phyloP scores from a whole-genome alignment of 2,329 filamentous ascomycete genomes.

The Cladophialophora chaetospira region DNA sequence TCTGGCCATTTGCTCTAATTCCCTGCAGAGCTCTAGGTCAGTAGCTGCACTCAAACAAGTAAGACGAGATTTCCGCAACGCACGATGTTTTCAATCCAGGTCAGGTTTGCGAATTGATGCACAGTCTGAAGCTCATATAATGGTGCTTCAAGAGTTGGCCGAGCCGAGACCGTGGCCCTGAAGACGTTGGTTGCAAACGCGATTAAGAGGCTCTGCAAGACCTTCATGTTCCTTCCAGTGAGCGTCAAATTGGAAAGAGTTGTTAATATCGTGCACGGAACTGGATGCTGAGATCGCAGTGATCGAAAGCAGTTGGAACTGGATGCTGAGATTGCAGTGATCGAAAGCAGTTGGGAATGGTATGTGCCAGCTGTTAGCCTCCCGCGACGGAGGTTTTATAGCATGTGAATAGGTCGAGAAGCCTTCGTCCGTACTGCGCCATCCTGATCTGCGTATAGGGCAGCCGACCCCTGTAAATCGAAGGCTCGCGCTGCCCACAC shows the following conservation, averaged over 20 bases:
- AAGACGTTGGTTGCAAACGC: background rate
- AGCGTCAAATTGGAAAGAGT: background rate
- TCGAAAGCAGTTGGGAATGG: too few relatives aligned
- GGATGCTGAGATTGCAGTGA: too few relatives aligned
- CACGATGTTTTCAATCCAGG: constrained; percentile 2
- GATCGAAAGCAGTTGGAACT: background rate
- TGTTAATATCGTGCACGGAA: too few relatives aligned
- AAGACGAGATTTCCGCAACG: background rate
- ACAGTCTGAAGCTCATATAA: background rate
- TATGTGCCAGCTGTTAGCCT: too few relatives aligned
- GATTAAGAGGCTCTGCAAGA: background rate
- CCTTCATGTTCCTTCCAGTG: background rate
- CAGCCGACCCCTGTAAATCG: too few relatives aligned
- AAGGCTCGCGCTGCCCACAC: too few relatives aligned
- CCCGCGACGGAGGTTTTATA: too few relatives aligned
- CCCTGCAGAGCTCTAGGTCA: background rate
- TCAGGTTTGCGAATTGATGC: background rate
- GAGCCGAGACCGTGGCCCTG: background rate
- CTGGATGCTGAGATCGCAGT: background rate
- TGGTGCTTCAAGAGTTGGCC: background rate
- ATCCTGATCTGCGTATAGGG: too few relatives aligned
- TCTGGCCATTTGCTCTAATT: background rate
- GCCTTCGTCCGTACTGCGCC: too few relatives aligned
- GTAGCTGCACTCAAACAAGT: too few relatives aligned
- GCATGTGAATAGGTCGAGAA: too few relatives aligned